Evolutionary conservation across 768 basidiomycete species (phyloP), one percentile per base, ranked within the genome.

Genomic region (Saitozyma sp.): DNA sequence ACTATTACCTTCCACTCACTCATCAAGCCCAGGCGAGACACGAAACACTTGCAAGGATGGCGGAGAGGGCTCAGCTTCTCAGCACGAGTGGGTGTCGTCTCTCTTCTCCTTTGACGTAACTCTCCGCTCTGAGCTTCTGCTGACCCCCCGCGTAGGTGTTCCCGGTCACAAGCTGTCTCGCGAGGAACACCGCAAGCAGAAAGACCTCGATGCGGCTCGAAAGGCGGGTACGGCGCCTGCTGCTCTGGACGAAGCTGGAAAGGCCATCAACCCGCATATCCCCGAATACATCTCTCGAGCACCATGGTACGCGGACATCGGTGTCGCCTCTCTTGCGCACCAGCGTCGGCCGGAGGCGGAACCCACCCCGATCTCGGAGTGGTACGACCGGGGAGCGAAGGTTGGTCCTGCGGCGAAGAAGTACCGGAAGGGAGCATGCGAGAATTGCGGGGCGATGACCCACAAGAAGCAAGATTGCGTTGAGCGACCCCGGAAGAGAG

Each of bases 201-300:
- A 96, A 80, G 95, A 97, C 78, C 87, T 98, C 59, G 95, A 97
- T 80, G 95, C 95, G 6, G 95, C 95, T 62, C 90, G 95, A 58
- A 98, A 97, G 82, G 96, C 95, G 43, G 95, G 96, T 80, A 98
- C 95, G 9, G 96, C 94, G 11, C 91, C 94, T 19, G 92, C 95
- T 29, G 94, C 92, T 39, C 83, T 96, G 40, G 96, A 99, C 76
- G 90, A 92, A 79, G 89, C 96, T 79, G 96, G 96, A 56, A 88
- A 86, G 73, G 87, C 92, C 54, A 98, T 99, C 82, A 99, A 98
- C 75, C 96, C 96, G 41, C 96, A 99, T 80, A 98, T 99, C 82
- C 96, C 96, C 76, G 92, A 97, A 82, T 99, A 97, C 78, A 99
- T 99, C 78, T 92, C 95, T 8, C 92, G 95, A 80, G 95, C 92